phyloP scores from a whole-genome alignment of 176 grass and related monocot genomes.

The Raddia distichophylla region DNA sequence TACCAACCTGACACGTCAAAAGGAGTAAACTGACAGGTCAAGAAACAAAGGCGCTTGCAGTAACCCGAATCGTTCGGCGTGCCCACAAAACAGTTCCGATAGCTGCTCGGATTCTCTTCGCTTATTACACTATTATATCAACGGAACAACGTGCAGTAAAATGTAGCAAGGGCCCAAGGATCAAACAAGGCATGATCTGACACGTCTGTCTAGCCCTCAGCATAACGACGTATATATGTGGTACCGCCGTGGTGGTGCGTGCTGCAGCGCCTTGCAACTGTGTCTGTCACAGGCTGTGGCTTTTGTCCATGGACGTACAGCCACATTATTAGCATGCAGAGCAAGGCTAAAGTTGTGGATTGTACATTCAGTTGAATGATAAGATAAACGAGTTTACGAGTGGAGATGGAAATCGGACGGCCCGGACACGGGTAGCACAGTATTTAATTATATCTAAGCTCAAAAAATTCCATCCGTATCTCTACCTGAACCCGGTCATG shows the following conservation, averaged over 20 bases:
- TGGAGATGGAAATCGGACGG: too few relatives aligned
- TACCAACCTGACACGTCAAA: slow-evolving; percentile 25
- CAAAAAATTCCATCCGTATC: too few relatives aligned
- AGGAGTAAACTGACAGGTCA: slow-evolving; percentile 31
- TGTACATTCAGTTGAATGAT: too few relatives aligned
- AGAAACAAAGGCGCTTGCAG: not conserved
- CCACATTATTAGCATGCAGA: too few relatives aligned
- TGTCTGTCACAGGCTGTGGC: too few relatives aligned
- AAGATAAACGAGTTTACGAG: too few relatives aligned
- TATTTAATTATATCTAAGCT: too few relatives aligned
- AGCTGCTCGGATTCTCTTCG: not conserved
- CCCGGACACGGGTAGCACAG: too few relatives aligned
- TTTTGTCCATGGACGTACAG: too few relatives aligned
- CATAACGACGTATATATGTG: not conserved
- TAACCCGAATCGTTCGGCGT: too few relatives aligned
- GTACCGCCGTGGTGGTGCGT: not conserved
- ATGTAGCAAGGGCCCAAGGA: not conserved
- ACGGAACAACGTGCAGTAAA: not conserved
- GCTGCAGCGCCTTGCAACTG: not conserved
- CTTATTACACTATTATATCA: not conserved
- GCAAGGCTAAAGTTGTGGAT: too few relatives aligned
- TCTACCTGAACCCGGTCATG: too few relatives aligned
- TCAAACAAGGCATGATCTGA: not conserved
- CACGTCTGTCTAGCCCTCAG: not conserved
- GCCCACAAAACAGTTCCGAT: not conserved